Conservation (phyloP, 352 stramenopile genomes). For the Globisporangium camurandrum region DNA sequence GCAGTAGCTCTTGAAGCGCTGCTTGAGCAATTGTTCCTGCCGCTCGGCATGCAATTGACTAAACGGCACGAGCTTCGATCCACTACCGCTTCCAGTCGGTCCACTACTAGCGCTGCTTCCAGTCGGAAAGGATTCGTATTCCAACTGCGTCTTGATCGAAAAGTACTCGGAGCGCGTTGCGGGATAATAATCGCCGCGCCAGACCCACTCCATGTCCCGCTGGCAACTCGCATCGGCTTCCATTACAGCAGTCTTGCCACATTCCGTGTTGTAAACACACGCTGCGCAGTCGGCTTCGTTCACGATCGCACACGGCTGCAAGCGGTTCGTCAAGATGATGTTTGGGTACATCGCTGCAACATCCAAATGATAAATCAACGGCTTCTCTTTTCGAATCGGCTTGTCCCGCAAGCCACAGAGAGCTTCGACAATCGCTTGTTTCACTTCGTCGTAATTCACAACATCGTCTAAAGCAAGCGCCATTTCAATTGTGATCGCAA, state of each 20-base stretch:
- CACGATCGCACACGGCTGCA: constrained; percentile 97
- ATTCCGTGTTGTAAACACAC: constrained; percentile 91
- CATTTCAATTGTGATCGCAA: constrained; percentile 94
- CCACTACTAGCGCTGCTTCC: not conserved
- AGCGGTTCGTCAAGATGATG: constrained; percentile 99
- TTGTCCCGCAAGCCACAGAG: constrained; percentile 92
- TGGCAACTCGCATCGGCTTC: constrained; percentile 91
- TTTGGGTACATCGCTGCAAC: constrained; percentile 99
- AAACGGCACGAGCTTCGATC: constrained; percentile 37
- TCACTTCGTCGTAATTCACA: constrained; percentile 83
- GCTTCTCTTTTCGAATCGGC: constrained; percentile 86
- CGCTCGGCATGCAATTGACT: constrained; percentile 44
- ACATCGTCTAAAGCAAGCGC: constrained; percentile 86
- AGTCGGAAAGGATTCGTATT: constrained; percentile 80
- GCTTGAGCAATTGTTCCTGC: constrained; percentile 62
- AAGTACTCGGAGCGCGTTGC: constrained; percentile 93
- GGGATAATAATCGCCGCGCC: constrained; percentile 95
- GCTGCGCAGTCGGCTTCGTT: constrained; percentile 93
- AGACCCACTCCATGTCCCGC: constrained; percentile 97
- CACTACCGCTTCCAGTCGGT: constrained; percentile 9
- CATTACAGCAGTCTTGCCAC: constrained; percentile 52
- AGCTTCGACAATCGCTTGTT: constrained; percentile 88
- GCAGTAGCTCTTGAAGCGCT: constrained; percentile 91
- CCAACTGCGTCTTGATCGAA: constrained; percentile 93
- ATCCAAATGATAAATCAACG: constrained; percentile 99